Evolutionary conservation across 2,329 filamentous ascomycete species (phyloP), one percentile per base, ranked within the genome.

Genomic region (Tolypocladium tropicale): DNA sequence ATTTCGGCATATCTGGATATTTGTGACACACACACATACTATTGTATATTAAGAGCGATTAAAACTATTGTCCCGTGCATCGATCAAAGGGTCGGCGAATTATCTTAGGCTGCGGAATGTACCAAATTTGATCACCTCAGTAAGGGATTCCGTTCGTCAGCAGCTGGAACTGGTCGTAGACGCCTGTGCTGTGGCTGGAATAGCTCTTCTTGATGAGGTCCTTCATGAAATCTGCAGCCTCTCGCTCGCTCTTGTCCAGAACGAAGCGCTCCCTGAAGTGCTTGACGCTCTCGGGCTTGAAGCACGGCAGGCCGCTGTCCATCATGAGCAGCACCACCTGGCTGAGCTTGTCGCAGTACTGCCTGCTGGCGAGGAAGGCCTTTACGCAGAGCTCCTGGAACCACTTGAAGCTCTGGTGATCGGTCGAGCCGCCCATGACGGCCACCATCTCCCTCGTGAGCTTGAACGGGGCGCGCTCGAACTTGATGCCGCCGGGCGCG

Each of bases 401-500:
- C 83, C 90, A 94, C 61, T 86, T 86, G 78, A 95, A 99, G 16
- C 90, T 79, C 71, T 97, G 93, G 54, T 92, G 89, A 46, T 88
- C 85, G 3, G 84, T 87, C 55, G 80, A 85, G 57, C 92, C 92
- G 54, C 94, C 93, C 93, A 99, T 97, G 64, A 99, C 94, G n/a
- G 92, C 90, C 58, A 99, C 82, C 95, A 99, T 99, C 70, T 99
- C 94, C 9, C 85, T 82, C 1, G 94, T 99, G 55, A 99, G 83
- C 75, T 99, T 99, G 80, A 99, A 99, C 0, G 94, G 94, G 0
- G 94, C 94, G 28, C 94, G 88, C 77, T 99, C 94, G 68, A 99
- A 99, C 64, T 92, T 93, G 67, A 99, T 91, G 58, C 95, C 94
- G 52, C 94, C 94, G 0, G 94, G 94, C 1, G 92, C 94, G 64